Evolutionary conservation across 2,329 filamentous ascomycete species (phyloP).

Genomic region (Beauveria medogensis): DNA sequence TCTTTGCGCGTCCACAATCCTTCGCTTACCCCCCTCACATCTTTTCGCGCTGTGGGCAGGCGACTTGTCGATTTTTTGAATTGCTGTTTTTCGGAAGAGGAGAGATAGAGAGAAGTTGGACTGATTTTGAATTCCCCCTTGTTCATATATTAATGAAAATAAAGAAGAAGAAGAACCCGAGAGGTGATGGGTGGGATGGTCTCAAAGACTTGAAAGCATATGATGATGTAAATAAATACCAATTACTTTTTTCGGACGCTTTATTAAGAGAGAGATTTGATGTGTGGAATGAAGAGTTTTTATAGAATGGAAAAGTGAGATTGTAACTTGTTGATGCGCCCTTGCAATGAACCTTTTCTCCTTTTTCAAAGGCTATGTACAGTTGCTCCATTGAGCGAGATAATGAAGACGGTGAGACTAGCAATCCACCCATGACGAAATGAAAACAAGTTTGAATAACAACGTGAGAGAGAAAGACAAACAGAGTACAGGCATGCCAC

Average conservation of each 20-base stretch:
- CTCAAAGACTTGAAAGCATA: background rate
- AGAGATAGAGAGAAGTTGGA: background rate
- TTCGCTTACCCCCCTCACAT: background rate
- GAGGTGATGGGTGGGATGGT: background rate
- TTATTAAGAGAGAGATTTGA: background rate
- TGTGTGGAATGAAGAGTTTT: too few relatives aligned
- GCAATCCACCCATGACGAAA: background rate
- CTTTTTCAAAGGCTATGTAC: background rate
- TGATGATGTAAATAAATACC: constrained; percentile 1
- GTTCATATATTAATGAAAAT: background rate
- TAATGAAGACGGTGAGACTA: background rate
- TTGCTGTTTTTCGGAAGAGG: background rate
- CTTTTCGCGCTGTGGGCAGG: background rate
- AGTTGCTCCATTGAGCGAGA: background rate
- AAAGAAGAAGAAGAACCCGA: background rate
- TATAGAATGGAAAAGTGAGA: background rate
- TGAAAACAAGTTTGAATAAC: background rate
- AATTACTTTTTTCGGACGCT: background rate
- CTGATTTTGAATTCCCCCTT: background rate
- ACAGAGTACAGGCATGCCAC: background rate
- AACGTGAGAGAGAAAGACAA: background rate
- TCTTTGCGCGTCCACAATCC: background rate
- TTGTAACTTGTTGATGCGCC: background rate
- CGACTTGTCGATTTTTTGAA: background rate
- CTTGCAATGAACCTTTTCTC: background rate